Evolutionary conservation across 2,329 filamentous ascomycete genomes (phyloP).

Genomic region (Teratosphaeria nubilosa): DNA sequence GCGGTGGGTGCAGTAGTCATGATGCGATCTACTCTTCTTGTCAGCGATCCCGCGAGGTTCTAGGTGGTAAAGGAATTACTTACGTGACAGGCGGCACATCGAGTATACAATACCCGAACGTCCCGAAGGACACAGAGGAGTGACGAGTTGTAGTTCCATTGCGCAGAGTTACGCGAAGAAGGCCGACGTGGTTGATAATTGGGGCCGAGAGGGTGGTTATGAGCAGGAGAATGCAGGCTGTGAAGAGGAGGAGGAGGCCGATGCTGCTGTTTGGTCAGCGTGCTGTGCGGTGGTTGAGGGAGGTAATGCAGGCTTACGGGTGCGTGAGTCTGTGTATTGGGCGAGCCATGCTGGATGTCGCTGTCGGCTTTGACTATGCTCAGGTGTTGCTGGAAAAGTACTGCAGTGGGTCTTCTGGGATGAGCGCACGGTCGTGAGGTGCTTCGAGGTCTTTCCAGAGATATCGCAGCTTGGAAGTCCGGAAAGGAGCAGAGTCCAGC

Average conservation of each 20-base stretch:
- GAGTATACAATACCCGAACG: constrained; percentile 49
- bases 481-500: neutral
- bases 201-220: constrained; percentile 51
- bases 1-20: constrained; percentile 39
- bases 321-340: neutral
- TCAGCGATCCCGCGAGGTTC: neutral
- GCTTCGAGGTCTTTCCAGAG: neutral
- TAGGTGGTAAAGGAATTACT: neutral
- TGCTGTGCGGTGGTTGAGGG: neutral
- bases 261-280: constrained; percentile 18
- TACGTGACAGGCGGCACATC: constrained; percentile 15
- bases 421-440: neutral
- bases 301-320: neutral
- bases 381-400: neutral
- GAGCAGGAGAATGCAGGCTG: constrained; percentile 46
- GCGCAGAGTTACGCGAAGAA: constrained; percentile 44
- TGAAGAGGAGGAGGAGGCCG: constrained; percentile 49
- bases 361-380: neutral
- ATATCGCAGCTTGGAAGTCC: neutral
- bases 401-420: neutral
- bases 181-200: constrained; percentile 44
- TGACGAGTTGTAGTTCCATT: constrained; percentile 27
- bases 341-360: neutral
- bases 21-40: neutral
- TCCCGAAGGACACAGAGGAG: constrained; percentile 43